phyloP scores from a whole-genome alignment of 805 yeast species.

The Candida yuanshanica region DNA sequence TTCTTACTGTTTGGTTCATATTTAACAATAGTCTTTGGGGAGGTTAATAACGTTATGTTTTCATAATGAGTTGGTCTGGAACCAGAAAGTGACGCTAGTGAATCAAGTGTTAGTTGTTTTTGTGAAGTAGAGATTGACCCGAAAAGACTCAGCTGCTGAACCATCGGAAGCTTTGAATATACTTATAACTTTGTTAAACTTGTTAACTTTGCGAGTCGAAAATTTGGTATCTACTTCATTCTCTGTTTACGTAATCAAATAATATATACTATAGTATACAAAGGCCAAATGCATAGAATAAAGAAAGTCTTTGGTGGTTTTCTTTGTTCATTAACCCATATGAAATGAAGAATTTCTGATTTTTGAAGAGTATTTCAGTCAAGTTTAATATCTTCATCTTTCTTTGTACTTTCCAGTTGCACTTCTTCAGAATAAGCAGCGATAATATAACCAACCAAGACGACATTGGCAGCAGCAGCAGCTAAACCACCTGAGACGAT shows the following conservation, averaged over 20 bases:
- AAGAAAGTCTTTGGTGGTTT: too few species aligned
- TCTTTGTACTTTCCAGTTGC: conserved; percentile 26
- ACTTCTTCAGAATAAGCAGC: conserved; percentile 69
- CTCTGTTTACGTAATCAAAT: neutral
- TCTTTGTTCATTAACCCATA: too few species aligned
- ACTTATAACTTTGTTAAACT: too few species aligned
- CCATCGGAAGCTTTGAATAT: conserved; percentile 12
- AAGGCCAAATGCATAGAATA: neutral
- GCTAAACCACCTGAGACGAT: conserved; percentile 75
- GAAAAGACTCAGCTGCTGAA: conserved; percentile 23
- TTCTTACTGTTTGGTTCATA: conserved; percentile 25
- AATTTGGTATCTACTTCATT: too few species aligned
- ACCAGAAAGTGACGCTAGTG: conserved; percentile 21
- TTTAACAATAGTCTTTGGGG: conserved; percentile 21
- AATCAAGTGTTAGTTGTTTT: conserved; percentile 13
- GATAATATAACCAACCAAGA: conserved; percentile 64
- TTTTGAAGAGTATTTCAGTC: conserved; percentile 10
- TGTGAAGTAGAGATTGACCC: conserved; percentile 14
- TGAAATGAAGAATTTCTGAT: too few species aligned
- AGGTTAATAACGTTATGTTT: conserved; percentile 14
- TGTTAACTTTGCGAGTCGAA: too few species aligned
- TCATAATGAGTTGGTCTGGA: conserved; percentile 8
- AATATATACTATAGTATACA: neutral
- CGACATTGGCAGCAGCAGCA: conserved; percentile 69
- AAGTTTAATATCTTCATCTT: conserved; percentile 32